phyloP scores from a whole-genome alignment of 441 rosid genomes.

The Arabidopsis lyrata region DNA sequence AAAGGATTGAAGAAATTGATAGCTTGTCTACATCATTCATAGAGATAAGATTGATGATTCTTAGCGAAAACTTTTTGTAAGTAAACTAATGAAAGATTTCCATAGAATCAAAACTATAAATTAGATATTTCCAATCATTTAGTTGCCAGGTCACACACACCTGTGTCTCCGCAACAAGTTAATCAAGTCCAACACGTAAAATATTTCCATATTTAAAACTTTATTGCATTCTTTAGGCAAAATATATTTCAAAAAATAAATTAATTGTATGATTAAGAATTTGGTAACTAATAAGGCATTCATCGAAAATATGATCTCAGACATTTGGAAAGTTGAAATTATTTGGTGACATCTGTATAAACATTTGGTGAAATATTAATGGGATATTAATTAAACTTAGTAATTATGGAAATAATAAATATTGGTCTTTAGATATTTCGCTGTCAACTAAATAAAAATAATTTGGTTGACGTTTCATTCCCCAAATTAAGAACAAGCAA shows the following conservation, averaged over 20 bases:
- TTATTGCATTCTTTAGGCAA: no score
- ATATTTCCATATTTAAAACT: not conserved
- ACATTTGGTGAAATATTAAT: not conserved
- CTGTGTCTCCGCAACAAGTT: not conserved
- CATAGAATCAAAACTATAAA: not conserved
- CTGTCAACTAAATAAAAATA: conserved; percentile 5
- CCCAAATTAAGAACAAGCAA: not conserved
- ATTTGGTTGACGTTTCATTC: not conserved
- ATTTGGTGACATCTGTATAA: no score
- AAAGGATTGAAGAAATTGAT: no score
- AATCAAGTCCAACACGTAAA: conserved; percentile 23
- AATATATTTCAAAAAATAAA: no score
- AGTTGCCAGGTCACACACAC: conserved; percentile 22
- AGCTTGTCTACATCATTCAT: conserved; percentile 10
- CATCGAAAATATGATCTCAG: no score
- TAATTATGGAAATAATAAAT: no score
- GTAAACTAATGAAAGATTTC: not conserved
- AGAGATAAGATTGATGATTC: conserved; percentile 24
- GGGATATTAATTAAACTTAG: no score
- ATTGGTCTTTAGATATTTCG: conserved; percentile 5
- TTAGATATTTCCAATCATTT: conserved; percentile 26
- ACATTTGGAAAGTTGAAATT: no score
- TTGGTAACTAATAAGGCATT: no score
- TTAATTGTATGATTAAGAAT: no score
- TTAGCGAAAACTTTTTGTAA: not conserved